phyloP scores from a whole-genome alignment of 108 stramenopile species.

The Cyclotella choctawhatcheeana region DNA sequence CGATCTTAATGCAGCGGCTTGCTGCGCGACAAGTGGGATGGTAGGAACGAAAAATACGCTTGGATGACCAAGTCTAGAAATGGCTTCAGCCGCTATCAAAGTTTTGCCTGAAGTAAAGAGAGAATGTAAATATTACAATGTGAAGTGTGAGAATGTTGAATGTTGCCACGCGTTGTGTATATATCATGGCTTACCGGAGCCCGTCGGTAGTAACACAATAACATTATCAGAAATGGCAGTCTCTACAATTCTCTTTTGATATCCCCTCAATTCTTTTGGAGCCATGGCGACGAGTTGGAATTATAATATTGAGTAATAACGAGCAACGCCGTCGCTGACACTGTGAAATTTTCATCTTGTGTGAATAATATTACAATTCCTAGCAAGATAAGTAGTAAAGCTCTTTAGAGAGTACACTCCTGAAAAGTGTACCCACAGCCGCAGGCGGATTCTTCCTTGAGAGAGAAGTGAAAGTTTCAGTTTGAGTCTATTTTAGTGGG shows the following conservation, averaged over 20 bases:
- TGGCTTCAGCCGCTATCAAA: constrained; percentile 27
- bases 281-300: neutral
- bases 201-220: constrained; percentile 40
- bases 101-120: constrained; percentile 24
- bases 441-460: too few species aligned
- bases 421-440: too few species aligned
- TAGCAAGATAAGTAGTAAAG: neutral
- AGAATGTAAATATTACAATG: neutral
- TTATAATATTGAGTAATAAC: neutral
- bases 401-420: too few species aligned
- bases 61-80: neutral
- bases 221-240: constrained; percentile 5
- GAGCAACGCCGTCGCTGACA: neutral
- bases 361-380: neutral
- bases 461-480: too few species aligned
- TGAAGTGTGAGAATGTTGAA: neutral
- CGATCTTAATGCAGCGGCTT: neutral
- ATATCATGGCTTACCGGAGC: neutral
- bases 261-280: constrained; percentile 11
- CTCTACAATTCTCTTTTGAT: constrained; percentile 34
- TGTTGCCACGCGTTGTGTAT: neutral
- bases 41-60: constrained; percentile 26
- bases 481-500: too few species aligned
- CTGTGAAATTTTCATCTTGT: neutral
- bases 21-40: constrained; percentile 12